Evolutionary conservation across 257 asterid species (phyloP), one percentile per base, ranked within the genome.

Genomic region (Coffea eugenioides): DNA sequence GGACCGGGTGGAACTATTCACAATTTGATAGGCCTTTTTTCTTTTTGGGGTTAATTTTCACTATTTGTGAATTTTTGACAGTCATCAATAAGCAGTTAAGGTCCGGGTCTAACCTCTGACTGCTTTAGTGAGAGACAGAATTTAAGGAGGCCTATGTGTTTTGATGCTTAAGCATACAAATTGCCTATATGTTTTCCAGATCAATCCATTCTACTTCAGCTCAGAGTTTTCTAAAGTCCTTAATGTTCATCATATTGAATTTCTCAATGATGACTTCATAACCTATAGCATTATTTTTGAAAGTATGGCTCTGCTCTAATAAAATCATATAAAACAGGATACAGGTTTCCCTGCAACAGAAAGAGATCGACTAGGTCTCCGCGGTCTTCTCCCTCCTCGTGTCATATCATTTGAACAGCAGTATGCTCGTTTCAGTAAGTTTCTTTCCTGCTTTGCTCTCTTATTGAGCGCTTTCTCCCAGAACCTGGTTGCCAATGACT

Each of bases 301-400:
- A 48, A 66, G 43, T 45, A 69, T 31, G 70, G 65, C 43, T 21
- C 6, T 39, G 45, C 59, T 16, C 76, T 85, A 73, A 81, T 83
- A 78, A 69, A 74, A 69, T 80, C 80, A 59, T 74, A 49, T 36
- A 84, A 85, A 71, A 76, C 97, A 96, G 99, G 99, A 96, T 81
- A 96, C 99, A 7, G 99, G 94, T 61, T 96, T 96, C 85, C 97
- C 99, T 69, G 75, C 88, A 86, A 94, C 97, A 0, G 98, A 96
- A 87, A 92, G 99, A 90, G 98, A 96, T 84, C 89, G 99, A 69
- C 82, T 96, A 75, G 99, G 99, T 64, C 91, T 94, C 20, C 98
- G 99, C 18, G 99, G 99, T 78, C 96, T 96, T 79, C 97, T 96
- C 51, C 99, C 99, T 80, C 99, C 99, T 75, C 97, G 99, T 67